phyloP scores from a whole-genome alignment of 2,329 filamentous ascomycete genomes.

The Hypocrella siamensis region DNA sequence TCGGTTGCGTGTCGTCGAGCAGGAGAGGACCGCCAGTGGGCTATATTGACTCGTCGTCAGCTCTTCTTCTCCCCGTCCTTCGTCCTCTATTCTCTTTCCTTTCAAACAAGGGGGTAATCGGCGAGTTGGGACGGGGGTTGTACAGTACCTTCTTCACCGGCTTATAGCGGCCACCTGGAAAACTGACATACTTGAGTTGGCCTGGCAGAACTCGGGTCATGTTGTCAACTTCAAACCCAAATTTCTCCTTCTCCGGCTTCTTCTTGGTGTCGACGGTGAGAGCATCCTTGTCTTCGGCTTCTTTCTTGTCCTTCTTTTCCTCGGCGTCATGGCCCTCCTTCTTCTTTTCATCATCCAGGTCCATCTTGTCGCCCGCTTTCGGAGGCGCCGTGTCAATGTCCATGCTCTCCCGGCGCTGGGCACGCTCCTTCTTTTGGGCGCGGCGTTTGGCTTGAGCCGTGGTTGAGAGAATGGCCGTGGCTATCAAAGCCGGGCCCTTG shows the following conservation, averaged over 20 bases:
- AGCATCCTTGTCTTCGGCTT: slow-evolving; percentile 42
- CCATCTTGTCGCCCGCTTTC: slow-evolving; percentile 69
- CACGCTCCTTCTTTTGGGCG: slow-evolving; percentile 85
- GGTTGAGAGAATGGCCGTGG: slow-evolving; percentile 88
- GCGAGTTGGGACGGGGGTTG: background rate
- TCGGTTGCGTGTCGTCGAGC: slow-evolving; percentile 69
- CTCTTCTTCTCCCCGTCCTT: no score
- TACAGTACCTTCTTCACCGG: slow-evolving; percentile 66
- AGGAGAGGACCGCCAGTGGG: slow-evolving; percentile 88
- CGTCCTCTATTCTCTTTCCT: no score
- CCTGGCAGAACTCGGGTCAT: slow-evolving; percentile 87
- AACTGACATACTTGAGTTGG: slow-evolving; percentile 91
- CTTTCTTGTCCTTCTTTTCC: slow-evolving; percentile 50
- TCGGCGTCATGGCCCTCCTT: slow-evolving; percentile 34
- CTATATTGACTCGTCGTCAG: no score
- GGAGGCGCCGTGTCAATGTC: slow-evolving; percentile 66
- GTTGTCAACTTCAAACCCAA: slow-evolving; percentile 91
- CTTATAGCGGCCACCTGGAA: slow-evolving; percentile 79
- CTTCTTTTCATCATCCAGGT: slow-evolving; percentile 53
- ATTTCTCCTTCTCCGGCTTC: slow-evolving; percentile 89
- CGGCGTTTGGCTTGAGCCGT: slow-evolving; percentile 93
- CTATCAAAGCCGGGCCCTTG: slow-evolving; percentile 83
- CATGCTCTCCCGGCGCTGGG: slow-evolving; percentile 85
- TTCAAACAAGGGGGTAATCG: no score
- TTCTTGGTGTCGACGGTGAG: slow-evolving; percentile 54